phyloP scores from a whole-genome alignment of 2,329 filamentous ascomycete species.

The Cryphonectria nitschkei region DNA sequence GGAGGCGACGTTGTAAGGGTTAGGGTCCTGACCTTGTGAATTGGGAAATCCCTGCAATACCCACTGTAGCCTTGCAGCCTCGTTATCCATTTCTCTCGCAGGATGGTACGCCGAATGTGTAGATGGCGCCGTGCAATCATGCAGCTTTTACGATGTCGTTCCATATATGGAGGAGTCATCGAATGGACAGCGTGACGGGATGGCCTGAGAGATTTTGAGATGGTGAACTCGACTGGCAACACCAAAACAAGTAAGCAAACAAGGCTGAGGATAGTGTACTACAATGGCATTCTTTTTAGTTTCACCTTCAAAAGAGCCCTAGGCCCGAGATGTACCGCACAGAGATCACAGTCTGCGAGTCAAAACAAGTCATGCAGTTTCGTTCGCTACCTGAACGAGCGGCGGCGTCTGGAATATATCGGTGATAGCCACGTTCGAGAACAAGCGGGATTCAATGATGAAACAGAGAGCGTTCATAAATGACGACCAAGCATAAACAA shows the following conservation, averaged over 20 bases:
- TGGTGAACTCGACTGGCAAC: not conserved
- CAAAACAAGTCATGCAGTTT: not conserved
- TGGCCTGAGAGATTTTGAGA: not conserved
- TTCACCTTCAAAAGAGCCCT: not conserved
- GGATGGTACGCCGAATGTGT: not conserved
- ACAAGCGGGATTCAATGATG: not conserved
- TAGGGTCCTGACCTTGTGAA: not conserved
- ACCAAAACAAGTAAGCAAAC: not conserved
- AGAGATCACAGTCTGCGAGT: not conserved
- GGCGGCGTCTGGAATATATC: no score
- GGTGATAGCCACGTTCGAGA: not conserved
- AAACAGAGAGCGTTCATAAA: not conserved
- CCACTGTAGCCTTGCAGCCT: not conserved
- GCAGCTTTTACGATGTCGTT: not conserved
- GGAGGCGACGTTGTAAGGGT: conserved; percentile 6
- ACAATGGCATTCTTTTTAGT: not conserved
- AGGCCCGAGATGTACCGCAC: not conserved
- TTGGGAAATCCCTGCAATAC: not conserved
- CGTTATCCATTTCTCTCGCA: not conserved
- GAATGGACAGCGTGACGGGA: no score
- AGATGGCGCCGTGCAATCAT: not conserved
- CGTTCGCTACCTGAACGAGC: not conserved
- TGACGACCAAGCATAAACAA: not conserved
- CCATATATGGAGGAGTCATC: no score
- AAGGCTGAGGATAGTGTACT: no score